Percentiles rank a stretch among this genome's conserved stretches.
Evolutionary conservation across 345 rosid genomes (phyloP).

Genomic region (Gossypium australe): DNA sequence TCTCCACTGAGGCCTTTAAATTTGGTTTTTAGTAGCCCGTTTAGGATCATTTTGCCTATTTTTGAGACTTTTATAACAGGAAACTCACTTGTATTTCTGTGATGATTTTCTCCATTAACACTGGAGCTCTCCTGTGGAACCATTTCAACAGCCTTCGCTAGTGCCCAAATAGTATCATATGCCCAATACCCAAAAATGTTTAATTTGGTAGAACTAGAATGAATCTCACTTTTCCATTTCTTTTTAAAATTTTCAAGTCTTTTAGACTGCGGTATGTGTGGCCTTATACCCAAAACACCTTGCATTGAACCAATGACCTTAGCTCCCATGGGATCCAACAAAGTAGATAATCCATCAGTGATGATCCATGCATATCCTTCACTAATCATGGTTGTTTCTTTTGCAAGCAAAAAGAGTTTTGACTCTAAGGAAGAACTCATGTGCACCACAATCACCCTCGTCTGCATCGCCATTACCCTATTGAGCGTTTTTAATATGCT

Average conservation of each 20-base stretch:
- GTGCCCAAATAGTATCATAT: conserved; percentile 21
- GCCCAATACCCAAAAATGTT: conserved; percentile 17
- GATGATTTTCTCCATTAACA: no score
- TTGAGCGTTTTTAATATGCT: conserved; percentile 22
- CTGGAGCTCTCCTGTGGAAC: background rate
- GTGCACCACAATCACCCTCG: conserved; percentile 38
- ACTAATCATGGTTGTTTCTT: conserved; percentile 28
- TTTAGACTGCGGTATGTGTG: conserved; percentile 7
- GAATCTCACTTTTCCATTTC: conserved; percentile 10
- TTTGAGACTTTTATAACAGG: background rate
- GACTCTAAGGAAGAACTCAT: conserved; percentile 27
- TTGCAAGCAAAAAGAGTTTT: conserved; percentile 22
- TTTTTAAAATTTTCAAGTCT: conserved; percentile 9
- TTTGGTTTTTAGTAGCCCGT: background rate
- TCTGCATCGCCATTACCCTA: conserved; percentile 26
- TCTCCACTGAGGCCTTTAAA: conserved; percentile 6
- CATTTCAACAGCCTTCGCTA: conserved; percentile 13
- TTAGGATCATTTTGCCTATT: background rate
- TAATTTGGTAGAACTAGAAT: background rate
- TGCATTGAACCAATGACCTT: conserved; percentile 12
- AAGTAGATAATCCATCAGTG: conserved; percentile 17
- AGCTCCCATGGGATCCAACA: conserved; percentile 1
- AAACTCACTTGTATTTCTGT: background rate
- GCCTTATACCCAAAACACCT: conserved; percentile 27
- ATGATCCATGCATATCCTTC: conserved; percentile 35